Base-by-base conservation (phyloP, 1,284 basidiomycete species). In the Apiotrichum gamsii region DNA sequence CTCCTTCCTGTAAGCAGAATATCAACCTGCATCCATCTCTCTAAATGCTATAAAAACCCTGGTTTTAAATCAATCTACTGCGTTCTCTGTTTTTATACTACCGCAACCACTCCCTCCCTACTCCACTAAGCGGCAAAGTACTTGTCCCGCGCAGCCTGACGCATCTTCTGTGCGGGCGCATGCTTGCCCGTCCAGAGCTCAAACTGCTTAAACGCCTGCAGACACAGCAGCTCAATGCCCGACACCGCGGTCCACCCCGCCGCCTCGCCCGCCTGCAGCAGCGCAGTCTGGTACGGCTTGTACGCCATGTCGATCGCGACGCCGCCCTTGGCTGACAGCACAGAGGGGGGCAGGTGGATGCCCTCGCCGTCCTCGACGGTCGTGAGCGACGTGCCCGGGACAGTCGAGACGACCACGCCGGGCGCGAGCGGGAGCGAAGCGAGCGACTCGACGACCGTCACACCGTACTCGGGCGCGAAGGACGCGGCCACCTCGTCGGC, bases 261-360 rank as follows among this genome's bases (percentile, higher is more conserved):
- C 3, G 64, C 73, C 4, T 72, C 57, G 3, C 65, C 66, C 2
- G 63, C 64, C 35, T 66, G 52, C 19, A 76, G 57, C 35, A 77
- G 57, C 14, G 75, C 72, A 20, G 75, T 76, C 36, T 63, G 51
- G 45, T 83, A 80, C 0, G 90, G 90, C 62, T 84, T 85, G 72
- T 95, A 95, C 18, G 90, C 90, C 84, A 94, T 87, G 60, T 96
- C 91, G 23, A 95, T 78, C 4, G 90, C 83, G 11, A 94, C 85
- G 24, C 82, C 82, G 10, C 72, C 72, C 4, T 51, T 57, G 0
- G 67, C 58, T 4, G 62, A 45, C 29, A 77, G 65, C 5, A 77
- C 51, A n/a, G 76, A 72, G 5, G 60, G 54, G 2, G 83, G 78
- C 10, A 93, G 75, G 43, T 77, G 70, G 20, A 90, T 73, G 8